These are phyloP conservation scores for Ogataea hybrid DNA, from an alignment of 1,139 yeast species.

Conservation along the genomic window DNA sequence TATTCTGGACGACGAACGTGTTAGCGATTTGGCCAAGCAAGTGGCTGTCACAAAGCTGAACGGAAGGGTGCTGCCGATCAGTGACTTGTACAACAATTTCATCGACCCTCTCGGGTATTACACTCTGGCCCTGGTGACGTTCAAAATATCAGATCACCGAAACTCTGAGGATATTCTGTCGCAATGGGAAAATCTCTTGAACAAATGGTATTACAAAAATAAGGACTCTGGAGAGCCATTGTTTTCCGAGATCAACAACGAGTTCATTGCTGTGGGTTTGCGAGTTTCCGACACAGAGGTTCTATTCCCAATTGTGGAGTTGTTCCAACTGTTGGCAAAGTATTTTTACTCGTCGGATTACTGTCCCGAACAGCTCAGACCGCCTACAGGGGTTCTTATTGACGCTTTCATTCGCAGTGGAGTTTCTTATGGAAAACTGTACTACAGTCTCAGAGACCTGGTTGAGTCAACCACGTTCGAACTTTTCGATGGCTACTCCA, in stretches of 20 bases:
- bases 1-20: constrained; percentile 57
- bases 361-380: constrained; percentile 20
- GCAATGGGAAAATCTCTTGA: constrained; percentile 69
- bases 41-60: constrained; percentile 57
- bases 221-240: constrained; percentile 36
- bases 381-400: constrained; percentile 52
- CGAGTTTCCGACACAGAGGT: constrained; percentile 51
- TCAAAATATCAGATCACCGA: constrained; percentile 79
- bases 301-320: constrained; percentile 76
- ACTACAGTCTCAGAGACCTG: constrained; percentile 63
- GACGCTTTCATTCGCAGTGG: constrained; percentile 80
- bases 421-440: constrained; percentile 65
- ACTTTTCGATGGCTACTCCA: constrained; percentile 42
- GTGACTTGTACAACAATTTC: constrained; percentile 79
- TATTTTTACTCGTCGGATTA: constrained; percentile 39
- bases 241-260: constrained; percentile 38
- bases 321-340: constrained; percentile 50
- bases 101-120: constrained; percentile 88
- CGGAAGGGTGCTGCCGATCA: constrained; percentile 63
- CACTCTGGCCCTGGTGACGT: constrained; percentile 74
- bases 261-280: constrained; percentile 39
- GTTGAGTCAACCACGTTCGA: constrained; percentile 63
- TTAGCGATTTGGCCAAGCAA: constrained; percentile 41
- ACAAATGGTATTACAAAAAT: constrained; percentile 35
- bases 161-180: constrained; percentile 68